These are phyloP conservation scores for Auricularia heimuer DNA, from an alignment of 768 basidiomycete species.

Conservation along the genomic window DNA sequence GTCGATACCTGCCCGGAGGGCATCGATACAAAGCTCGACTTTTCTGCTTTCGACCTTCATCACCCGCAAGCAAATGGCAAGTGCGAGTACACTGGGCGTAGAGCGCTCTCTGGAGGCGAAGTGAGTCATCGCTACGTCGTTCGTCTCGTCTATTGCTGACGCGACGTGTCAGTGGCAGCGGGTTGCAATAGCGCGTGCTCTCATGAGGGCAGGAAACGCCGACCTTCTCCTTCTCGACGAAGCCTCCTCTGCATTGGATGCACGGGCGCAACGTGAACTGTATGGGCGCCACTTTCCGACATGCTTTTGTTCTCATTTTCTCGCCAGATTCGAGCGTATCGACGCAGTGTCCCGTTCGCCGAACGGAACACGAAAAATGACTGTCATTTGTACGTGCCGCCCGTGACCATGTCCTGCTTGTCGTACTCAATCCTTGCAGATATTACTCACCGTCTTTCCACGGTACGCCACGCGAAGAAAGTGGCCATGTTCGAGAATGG, in stretches of 20 bases:
- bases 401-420: no score
- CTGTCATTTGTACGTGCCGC: background rate
- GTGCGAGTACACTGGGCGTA: constrained; percentile 3
- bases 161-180: constrained; percentile 61
- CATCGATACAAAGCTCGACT: constrained; percentile 61
- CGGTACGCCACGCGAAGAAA: constrained; percentile 76
- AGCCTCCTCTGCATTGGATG: constrained; percentile 77
- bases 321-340: constrained; percentile 50
- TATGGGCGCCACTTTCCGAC: background rate
- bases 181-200: constrained; percentile 76
- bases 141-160: background rate
- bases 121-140: constrained; percentile 29
- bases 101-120: constrained; percentile 75
- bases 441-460: constrained; percentile 78
- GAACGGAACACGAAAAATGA: constrained; percentile 36
- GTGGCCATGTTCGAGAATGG: constrained; percentile 20
- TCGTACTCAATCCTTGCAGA: constrained; percentile 33
- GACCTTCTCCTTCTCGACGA: constrained; percentile 81
- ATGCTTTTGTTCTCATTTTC: background rate
- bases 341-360: constrained; percentile 51
- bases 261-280: constrained; percentile 69
- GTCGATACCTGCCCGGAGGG: constrained; percentile 61
- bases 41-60: constrained; percentile 40
- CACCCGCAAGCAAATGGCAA: no score
- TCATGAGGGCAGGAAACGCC: constrained; percentile 73